Conservation (phyloP, 768 basidiomycete genomes). For the Leccinum subtestaceum region DNA sequence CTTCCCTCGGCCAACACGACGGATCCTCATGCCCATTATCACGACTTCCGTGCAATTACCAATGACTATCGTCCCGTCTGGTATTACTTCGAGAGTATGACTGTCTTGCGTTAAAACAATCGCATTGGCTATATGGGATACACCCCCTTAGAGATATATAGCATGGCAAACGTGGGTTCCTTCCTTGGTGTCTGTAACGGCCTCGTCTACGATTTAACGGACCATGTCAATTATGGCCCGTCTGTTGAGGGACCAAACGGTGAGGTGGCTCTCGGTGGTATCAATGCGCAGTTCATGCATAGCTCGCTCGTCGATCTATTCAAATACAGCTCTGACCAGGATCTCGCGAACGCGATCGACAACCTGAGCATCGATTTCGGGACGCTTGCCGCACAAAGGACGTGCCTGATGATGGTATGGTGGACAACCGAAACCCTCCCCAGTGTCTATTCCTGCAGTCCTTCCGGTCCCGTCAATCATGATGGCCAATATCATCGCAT, state of each 20-base stretch:
- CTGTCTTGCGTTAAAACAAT: conserved; percentile 82
- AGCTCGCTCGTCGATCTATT: conserved; percentile 66
- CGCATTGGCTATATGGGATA: conserved; percentile 88
- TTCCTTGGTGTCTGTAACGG: conserved; percentile 82
- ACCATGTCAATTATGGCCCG: conserved; percentile 75
- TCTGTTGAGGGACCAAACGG: conserved; percentile 43
- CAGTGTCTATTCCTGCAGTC: conserved; percentile 74
- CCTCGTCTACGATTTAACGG: conserved; percentile 81
- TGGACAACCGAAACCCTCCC: conserved; percentile 88
- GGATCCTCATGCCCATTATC: conserved; percentile 76
- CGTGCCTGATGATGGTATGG: conserved; percentile 56
- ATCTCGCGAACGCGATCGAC: conserved; percentile 74
- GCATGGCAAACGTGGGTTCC: conserved; percentile 58
- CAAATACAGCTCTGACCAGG: conserved; percentile 64
- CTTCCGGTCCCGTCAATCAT: too few species aligned
- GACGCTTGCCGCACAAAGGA: conserved; percentile 60
- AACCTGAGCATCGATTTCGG: conserved; percentile 53
- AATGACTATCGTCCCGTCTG: conserved; percentile 41
- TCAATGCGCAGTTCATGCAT: conserved; percentile 68
- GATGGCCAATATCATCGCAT: conserved; percentile 93
- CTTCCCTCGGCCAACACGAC: conserved; percentile 75
- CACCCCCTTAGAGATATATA: conserved; percentile 61
- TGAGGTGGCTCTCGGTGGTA: conserved; percentile 37
- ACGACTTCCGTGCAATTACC: conserved; percentile 90
- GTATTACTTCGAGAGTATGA: conserved; percentile 53